Evolutionary conservation across 306 rosid species (phyloP).

Genomic region (Quercus suber): DNA sequence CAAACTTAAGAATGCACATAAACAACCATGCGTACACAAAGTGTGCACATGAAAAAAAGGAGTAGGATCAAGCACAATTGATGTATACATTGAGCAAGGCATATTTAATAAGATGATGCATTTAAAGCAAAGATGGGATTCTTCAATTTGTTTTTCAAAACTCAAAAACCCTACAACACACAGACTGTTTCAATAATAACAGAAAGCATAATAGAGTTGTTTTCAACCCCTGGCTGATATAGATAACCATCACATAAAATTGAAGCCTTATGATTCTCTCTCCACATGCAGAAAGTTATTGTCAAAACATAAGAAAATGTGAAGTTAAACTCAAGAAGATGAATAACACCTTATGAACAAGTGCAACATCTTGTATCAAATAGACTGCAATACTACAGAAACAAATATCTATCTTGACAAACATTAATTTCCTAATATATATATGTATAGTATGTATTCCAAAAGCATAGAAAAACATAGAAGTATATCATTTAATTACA

Average conservation of each 20-base stretch:
- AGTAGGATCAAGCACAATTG: not conserved
- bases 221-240: constrained; percentile 26
- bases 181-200: constrained; percentile 26
- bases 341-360: not conserved
- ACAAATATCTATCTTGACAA: constrained; percentile 35
- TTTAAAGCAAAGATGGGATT: constrained; percentile 2
- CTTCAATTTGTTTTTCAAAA: constrained; percentile 3
- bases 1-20: no score
- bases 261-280: constrained; percentile 9
- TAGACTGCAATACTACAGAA: constrained; percentile 20
- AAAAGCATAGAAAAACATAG: constrained; percentile 29
- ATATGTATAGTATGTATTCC: constrained; percentile 47
- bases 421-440: constrained; percentile 52
- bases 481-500: constrained; percentile 53
- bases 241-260: constrained; percentile 44
- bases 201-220: constrained; percentile 16
- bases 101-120: not conserved
- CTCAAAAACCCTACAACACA: constrained; percentile 2
- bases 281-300: constrained; percentile 26
- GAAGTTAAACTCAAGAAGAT: constrained; percentile 12
- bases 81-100: not conserved
- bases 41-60: not conserved
- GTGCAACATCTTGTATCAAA: not conserved
- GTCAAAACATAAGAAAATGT: not conserved
- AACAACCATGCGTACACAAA: no score